Base-by-base conservation (phyloP, 2,329 filamentous ascomycete species). In the Penicillium sp. region DNA sequence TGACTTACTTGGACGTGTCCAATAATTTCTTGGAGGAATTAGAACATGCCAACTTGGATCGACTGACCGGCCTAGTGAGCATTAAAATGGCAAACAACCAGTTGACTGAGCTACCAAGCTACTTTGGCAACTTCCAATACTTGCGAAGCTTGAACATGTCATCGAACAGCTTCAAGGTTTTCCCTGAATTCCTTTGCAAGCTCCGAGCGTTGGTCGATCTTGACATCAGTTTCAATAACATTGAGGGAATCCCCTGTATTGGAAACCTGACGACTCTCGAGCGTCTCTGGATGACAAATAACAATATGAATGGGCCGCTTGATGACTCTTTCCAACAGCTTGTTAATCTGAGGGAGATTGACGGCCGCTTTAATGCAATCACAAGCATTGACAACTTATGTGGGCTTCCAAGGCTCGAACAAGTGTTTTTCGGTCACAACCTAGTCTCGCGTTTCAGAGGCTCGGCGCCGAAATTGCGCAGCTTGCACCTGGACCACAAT, bases 201-300 rank as follows among this genome's bases (percentile, higher is more conserved):
- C 78, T 99, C 18, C 86, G 86, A 61, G 92, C 88, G 39, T 77
- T 99, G 42, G 90, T 96, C 11, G 93, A 99, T 69, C 83, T 99
- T 36, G 94, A 99, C 67, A 86, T 99, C 69, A 97, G 93, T 71
- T 99, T 99, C 83, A 99, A 99, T 70, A 85, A 87, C 36, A 96
- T 99, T 58, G 84, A 84, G 10, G 83, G 79, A 50, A 77, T 99
- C 7, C 92, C 92, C 0, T 86, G 87, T 59, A 90, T 99, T 61
- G 91, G 92, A 6, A 85, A 86, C 51, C 76, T 99, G 54, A 85
- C 82, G 54, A 90, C 87, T 51, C 77, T 99, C 33, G 94, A 97
- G 74, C 87, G 92, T 60, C 83, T 99, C 26, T 91, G 94, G 77
- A 93, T 96, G 63, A 97, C 94, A 2, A 99, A 99, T 76, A 99